phyloP scores from a whole-genome alignment of 164 flowering plant genomes.

The Akebia trifoliata region DNA sequence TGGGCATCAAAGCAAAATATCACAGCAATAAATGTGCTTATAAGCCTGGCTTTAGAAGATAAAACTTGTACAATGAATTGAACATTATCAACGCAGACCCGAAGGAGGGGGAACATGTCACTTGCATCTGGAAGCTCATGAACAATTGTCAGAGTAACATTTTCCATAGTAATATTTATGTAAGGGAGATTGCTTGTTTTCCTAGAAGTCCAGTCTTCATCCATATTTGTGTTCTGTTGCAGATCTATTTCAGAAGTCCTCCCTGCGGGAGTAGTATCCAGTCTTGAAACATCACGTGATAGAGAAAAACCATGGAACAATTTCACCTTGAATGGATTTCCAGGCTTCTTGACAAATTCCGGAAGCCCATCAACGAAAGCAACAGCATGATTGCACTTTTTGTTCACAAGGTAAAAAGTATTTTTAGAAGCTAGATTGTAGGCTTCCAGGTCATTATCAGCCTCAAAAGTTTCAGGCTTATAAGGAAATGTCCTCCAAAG shows the following conservation, averaged over 20 bases:
- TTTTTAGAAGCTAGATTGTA: constrained; percentile 29
- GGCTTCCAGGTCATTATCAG: constrained; percentile 50
- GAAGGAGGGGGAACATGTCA: constrained; percentile 67
- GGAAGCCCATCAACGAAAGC: constrained; percentile 79
- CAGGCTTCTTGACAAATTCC: constrained; percentile 82
- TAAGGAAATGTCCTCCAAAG: constrained; percentile 57
- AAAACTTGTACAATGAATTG: constrained; percentile 49
- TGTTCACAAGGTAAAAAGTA: constrained; percentile 68
- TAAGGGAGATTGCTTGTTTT: constrained; percentile 25
- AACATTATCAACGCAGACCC: constrained; percentile 35
- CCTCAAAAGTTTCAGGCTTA: constrained; percentile 43
- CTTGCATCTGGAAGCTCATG: constrained; percentile 60
- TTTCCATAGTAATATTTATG: constrained; percentile 43
- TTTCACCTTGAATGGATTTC: constrained; percentile 78
- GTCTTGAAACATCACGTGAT: constrained; percentile 16
- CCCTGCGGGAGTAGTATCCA: constrained; percentile 13
- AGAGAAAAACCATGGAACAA: constrained; percentile 35
- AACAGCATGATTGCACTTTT: constrained; percentile 58
- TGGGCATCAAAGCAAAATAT: constrained; percentile 62
- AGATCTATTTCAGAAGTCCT: constrained; percentile 18
- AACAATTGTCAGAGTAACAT: constrained; percentile 54
- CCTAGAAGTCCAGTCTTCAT: constrained; percentile 22
- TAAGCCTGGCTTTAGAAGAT: constrained; percentile 55
- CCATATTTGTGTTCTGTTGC: constrained; percentile 11
- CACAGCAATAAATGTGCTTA: constrained; percentile 39